Base-by-base conservation (phyloP, 352 stramenopile species). In the Globisporangium megalacanthum region DNA sequence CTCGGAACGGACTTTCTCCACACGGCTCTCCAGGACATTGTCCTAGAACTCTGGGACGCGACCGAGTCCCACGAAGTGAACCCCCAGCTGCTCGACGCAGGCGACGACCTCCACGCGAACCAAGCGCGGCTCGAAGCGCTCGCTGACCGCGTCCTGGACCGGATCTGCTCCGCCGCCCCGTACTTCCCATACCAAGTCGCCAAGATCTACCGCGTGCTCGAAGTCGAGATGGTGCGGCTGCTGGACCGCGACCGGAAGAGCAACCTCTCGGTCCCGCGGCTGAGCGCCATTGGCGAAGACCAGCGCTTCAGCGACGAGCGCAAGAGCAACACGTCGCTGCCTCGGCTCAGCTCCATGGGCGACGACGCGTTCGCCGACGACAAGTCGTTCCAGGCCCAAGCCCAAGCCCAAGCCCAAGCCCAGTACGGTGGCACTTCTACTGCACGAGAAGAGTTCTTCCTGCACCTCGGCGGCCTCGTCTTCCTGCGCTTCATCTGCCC, bases 401-500 rank as follows among this genome's bases (percentile, higher is more conserved):
- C 7, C 0, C 5, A 39, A 52, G 22, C 25, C 25, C 25, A 29
- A 4, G 25, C 25, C 25, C 25, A 29, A 29, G 25, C 25, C 4
- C 25, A 29, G 25, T 29, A 29, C 25, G 65, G 65, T 19, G 58
- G 58, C 6, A 59, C 53, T 4, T 42, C 67, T 48, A 60, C 72
- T 5, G 73, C 75, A 0, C 76, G 80, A 44, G 79, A 89, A 25
- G 81, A 92, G 61, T 89, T 92, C 49, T 77, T 84, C 52, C 73
- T 89, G 65, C 81, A 92, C 35, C 58, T 94, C 14, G 83, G 83
- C 36, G 83, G 81, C 0, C 69, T 92, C 19, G 66, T 94, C 11
- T 94, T 94, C 59, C 61, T 94, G 49, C 72, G 83, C 11, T 90
- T 89, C 50, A 58, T 94, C 33, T 94, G 83, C 44, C 83, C 83